Base-by-base conservation (phyloP, 345 rosid genomes). In the Erucastrum elatum region DNA sequence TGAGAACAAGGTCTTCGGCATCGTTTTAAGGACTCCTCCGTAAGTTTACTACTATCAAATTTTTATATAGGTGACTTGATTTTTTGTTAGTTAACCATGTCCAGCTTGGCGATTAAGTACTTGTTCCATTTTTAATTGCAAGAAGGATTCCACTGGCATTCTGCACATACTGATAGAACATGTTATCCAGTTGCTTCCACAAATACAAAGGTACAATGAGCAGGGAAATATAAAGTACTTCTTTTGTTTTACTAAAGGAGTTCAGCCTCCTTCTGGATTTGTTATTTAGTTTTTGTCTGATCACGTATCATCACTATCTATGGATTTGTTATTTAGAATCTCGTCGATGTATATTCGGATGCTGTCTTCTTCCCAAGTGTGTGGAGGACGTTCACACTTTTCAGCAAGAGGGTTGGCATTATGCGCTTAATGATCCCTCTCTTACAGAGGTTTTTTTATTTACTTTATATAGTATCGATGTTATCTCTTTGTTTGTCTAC, bases 181-280 rank as follows among this genome's bases (percentile, higher is more conserved):
- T 93, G 98, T 81, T 95, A 92, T 75, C 99, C 99, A 2, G 97
- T 95, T 79, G 98, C 99, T 75, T 95, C 99, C 67, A 93, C 98
- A 5, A 95, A 95, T 83, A 82, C 84, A 46, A 95, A 93, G 93
- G 99, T 95, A 80, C 64, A 66, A 8, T 34, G 41, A 15, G 51
- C 74, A 21, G 21, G 21, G 33, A 15, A 72, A 7, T 60, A 15
- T 37, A 5, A 60, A 61, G 13, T 60, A 31, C 37, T 60, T 34
- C 15, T 66, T 60, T 60, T 27, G 51, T 26, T 68, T 10, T 49
- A 63, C 27, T 65, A 15, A 25, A 39, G 51, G 72, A 46, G 21
- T 51, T 13, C 64, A 37, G 12, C 29, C 64, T 51, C 26, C 60
- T 34, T 68, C 34, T 66, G 35, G 8, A 49, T 15, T 55, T 65